Conservation (phyloP, 306 rosid genomes). For the Vicia faba region DNA sequence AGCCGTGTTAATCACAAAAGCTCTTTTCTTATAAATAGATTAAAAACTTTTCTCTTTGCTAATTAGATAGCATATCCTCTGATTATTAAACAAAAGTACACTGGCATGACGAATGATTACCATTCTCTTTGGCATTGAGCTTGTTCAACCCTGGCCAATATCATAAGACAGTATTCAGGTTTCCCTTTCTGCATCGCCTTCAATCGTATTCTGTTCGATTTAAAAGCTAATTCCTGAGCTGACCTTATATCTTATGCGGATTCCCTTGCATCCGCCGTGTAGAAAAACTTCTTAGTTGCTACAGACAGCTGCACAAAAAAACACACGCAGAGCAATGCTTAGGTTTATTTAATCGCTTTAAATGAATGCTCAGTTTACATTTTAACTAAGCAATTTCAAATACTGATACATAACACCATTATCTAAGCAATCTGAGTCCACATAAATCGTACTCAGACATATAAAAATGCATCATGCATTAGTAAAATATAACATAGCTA, state of each 20-base stretch:
- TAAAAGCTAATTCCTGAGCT: neutral
- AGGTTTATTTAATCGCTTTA: too few species aligned
- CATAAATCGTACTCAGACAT: neutral
- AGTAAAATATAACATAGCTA: conserved; percentile 12
- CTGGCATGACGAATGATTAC: neutral
- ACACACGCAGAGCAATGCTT: too few species aligned
- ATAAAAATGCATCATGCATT: neutral
- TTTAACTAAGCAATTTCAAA: too few species aligned
- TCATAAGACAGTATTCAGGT: neutral
- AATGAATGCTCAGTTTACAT: too few species aligned
- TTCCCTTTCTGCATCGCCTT: neutral
- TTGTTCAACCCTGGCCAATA: neutral
- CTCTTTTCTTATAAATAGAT: neutral
- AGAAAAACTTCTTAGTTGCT: conserved; percentile 65
- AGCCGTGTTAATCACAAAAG: neutral
- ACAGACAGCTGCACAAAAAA: conserved; percentile 59
- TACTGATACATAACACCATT: too few species aligned
- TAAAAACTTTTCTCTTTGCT: too few species aligned
- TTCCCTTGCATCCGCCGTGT: conserved; percentile 72
- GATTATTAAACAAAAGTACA: neutral
- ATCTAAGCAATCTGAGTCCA: too few species aligned
- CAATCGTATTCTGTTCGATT: neutral
- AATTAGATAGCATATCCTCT: neutral
- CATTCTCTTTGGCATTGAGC: neutral
- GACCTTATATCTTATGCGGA: conserved; percentile 39